A percentile compares a stretch with the other conserved stretches of the same genome.
phyloP scores from a whole-genome alignment of 768 basidiomycete species.

The Termitomyces heimii region DNA sequence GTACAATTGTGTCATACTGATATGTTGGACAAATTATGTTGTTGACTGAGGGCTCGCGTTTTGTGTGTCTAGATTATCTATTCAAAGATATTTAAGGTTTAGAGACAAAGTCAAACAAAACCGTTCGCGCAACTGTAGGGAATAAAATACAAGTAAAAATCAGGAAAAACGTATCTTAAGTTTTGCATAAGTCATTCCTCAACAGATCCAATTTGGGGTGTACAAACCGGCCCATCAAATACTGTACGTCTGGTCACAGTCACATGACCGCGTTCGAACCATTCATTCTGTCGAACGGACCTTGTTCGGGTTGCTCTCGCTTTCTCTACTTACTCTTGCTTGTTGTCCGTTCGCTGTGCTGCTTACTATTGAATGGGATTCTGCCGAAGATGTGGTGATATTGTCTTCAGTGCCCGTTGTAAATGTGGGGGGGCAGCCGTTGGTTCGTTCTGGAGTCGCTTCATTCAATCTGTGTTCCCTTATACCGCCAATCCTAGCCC shows the following conservation, averaged over 20 bases:
- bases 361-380: conserved; percentile 55
- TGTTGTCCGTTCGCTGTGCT: conserved; percentile 5
- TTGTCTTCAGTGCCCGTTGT: conserved; percentile 65
- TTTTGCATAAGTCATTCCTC: no score
- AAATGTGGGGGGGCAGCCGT: conserved; percentile 77
- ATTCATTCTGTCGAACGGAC: not conserved
- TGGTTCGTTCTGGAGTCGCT: conserved; percentile 42
- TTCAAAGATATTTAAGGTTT: no score
- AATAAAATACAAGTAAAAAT: no score
- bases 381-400: conserved; percentile 82
- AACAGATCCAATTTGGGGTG: no score
- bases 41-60: no score
- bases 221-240: no score
- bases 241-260: not conserved
- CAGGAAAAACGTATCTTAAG: no score
- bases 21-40: no score
- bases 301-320: not conserved
- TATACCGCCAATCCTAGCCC: conserved; percentile 35
- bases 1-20: no score
- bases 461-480: not conserved
- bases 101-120: no score
- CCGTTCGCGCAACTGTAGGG: no score
- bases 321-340: conserved; percentile 3
- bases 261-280: conserved; percentile 15
- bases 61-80: no score